Evolutionary conservation across 169 alveolate genomes (phyloP).

Genomic region (Eimeria brunetti): DNA sequence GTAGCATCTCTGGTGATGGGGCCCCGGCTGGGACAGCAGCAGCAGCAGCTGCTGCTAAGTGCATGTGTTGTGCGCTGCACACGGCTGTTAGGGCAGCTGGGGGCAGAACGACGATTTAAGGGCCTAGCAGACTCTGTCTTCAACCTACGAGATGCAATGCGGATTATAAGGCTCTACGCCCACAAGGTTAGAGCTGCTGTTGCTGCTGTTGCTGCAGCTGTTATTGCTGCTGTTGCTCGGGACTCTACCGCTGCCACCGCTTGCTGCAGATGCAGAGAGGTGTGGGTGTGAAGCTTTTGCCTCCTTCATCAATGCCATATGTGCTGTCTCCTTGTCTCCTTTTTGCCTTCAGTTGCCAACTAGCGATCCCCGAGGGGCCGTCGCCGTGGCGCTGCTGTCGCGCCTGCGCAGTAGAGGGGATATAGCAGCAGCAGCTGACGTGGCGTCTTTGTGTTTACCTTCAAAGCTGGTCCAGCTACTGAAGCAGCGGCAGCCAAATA

Average conservation of each 20-base stretch:
- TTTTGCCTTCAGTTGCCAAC: constrained; percentile 67
- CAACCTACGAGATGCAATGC: constrained; percentile 84
- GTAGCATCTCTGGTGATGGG: background rate
- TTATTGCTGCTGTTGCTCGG: background rate
- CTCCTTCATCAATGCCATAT: background rate
- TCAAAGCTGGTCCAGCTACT: background rate
- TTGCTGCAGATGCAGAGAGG: background rate
- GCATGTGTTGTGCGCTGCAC: constrained; percentile 31
- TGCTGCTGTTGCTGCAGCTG: constrained; percentile 10
- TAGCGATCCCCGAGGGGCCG: constrained; percentile 40
- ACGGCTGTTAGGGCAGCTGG: constrained; percentile 3
- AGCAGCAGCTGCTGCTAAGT: constrained; percentile 36
- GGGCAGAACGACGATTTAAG: background rate
- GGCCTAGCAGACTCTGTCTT: constrained; percentile 80
- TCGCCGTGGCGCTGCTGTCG: constrained; percentile 67
- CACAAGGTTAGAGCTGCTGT: constrained; percentile 52
- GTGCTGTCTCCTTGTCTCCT: background rate
- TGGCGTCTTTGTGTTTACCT: constrained; percentile 46
- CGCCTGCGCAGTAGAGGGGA: constrained; percentile 46
- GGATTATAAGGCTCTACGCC: constrained; percentile 78
- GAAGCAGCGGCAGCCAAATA: constrained; percentile 19
- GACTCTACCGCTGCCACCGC: background rate
- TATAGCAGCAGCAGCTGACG: constrained; percentile 12
- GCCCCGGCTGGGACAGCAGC: constrained; percentile 3
- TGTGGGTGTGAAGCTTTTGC: background rate